Evolutionary conservation across 2,329 filamentous ascomycete genomes (phyloP), one percentile per base, ranked within the genome.

Genomic region (Coniochaeta ligniaria): DNA sequence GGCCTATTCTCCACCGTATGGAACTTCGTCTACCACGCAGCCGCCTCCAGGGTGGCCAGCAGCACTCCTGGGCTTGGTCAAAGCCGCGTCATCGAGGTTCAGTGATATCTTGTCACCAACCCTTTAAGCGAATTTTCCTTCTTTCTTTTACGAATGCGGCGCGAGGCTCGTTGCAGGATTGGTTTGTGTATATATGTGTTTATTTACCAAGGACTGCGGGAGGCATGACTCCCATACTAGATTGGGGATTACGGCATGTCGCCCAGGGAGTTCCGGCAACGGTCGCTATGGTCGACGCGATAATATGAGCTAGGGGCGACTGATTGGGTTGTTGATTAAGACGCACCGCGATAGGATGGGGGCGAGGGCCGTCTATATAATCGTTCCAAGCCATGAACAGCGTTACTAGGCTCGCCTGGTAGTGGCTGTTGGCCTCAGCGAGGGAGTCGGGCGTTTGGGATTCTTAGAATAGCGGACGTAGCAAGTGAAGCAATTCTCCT

Each of bases 1-100:
- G 36, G 57, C 58, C 24, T 63, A 8, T 60, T 64, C 43, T 54
- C 52, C 20, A 43, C 22, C n/a, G 55, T 50, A 2, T 56, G 54
- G 54, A 56, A 38, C 54, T 31, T 52, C 16, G 47, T 28, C 47
- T 52, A 52, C 47, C 7, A 31, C 6, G 24, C 14, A 12, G 47
- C 47, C 2, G 47, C 24, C 24, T 52, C 47, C 26, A n/a, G 14
- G 47, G 47, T 52, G 16, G 47, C 24, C 12, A 52, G 47, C 26
- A 22, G 14, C 24, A 17, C 47, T 4, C 1, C 47, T 24, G 6
- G 8, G 6, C 14, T 28, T 2, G 47, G 47, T 6, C 9, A 52
- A 22, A 52, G 6, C 47, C 47, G 47, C 26, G 24, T 28, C 24
- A 9, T 52, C 16, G 47, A 52, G 47, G 26, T 52, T 31, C 47